These are phyloP conservation scores for Zygnema circumcarinatum DNA, from an alignment of 139 green algal genomes.

Conservation along the genomic window DNA sequence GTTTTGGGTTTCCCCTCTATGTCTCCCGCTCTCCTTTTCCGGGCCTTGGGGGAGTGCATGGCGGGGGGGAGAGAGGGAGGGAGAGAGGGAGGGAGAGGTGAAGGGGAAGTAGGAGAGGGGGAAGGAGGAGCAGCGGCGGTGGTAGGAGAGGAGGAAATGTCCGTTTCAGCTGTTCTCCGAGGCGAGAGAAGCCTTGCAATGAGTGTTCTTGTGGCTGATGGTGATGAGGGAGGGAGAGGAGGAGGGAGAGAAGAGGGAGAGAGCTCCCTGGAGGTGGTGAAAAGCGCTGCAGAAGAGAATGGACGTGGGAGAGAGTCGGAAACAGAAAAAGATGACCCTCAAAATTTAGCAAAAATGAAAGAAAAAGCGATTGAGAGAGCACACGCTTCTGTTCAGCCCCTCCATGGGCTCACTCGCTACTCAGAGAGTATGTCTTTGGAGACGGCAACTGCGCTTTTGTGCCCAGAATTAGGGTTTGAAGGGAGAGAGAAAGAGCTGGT, in stretches of 20 bases:
- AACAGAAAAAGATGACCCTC: background rate
- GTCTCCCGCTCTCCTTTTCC: conserved; percentile 46
- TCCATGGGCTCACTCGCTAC: background rate
- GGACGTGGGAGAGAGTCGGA: background rate
- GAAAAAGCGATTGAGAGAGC: background rate
- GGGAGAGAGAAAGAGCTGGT: background rate
- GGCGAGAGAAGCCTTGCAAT: background rate
- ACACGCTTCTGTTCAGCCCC: background rate
- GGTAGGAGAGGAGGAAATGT: background rate
- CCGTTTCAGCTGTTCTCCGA: background rate
- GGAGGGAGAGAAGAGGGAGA: background rate
- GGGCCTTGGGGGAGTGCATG: background rate
- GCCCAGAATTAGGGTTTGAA: background rate
- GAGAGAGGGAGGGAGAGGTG: background rate
- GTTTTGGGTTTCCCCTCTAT: conserved; percentile 4
- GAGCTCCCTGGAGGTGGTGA: background rate
- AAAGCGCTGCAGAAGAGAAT: background rate
- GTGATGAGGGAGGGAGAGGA: background rate
- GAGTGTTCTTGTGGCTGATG: background rate
- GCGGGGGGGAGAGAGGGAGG: background rate
- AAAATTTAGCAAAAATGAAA: too few relatives aligned
- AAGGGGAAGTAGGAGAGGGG: conserved; percentile 11
- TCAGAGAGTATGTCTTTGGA: background rate
- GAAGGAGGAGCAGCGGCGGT: background rate
- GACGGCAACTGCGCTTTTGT: background rate